A percentile compares a stretch with the other conserved stretches of the same genome.
Evolutionary conservation across 2,329 filamentous ascomycete species (phyloP).

Genomic region (Berkeleyomyces basicola): DNA sequence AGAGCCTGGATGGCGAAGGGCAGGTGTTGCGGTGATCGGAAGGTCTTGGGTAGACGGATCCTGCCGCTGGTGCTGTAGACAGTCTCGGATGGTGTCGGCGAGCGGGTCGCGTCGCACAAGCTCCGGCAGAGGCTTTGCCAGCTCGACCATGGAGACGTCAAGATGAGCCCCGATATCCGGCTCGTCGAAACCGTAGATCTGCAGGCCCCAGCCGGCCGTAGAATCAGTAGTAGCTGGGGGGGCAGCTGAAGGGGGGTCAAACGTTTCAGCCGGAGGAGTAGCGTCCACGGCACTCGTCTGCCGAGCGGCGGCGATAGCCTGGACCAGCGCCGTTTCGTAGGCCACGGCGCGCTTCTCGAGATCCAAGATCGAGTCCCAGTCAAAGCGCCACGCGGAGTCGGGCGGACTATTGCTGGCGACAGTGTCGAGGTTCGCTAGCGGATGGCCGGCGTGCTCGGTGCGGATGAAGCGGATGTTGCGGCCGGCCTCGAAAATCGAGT

Average conservation of each 20-base stretch:
- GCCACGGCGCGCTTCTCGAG: slow-evolving; percentile 41
- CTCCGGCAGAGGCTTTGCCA: slow-evolving; percentile 20
- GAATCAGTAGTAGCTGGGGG: neutral
- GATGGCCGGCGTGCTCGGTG: slow-evolving; percentile 53
- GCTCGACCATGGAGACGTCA: slow-evolving; percentile 32
- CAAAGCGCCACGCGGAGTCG: slow-evolving; percentile 49
- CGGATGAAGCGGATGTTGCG: slow-evolving; percentile 58
- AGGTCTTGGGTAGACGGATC: neutral
- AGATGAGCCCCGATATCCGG: slow-evolving; percentile 31
- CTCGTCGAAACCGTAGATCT: slow-evolving; percentile 34
- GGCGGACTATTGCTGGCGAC: slow-evolving; percentile 35
- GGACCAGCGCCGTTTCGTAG: slow-evolving; percentile 21
- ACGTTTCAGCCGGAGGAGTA: neutral
- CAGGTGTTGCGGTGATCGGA: neutral
- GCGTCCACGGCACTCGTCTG: no score
- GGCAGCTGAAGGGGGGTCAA: slow-evolving; percentile 5
- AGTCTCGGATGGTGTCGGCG: slow-evolving; percentile 16
- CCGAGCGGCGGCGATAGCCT: slow-evolving; percentile 12
- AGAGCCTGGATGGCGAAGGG: neutral
- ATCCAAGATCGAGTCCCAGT: slow-evolving; percentile 50
- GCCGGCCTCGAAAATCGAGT: slow-evolving; percentile 63
- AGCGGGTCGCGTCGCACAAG: slow-evolving; percentile 15
- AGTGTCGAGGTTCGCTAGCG: slow-evolving; percentile 39
- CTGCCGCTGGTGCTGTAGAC: slow-evolving; percentile 16
- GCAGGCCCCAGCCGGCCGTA: slow-evolving; percentile 19